A percentile compares a stretch with the other conserved stretches of the same genome.
phyloP scores from a whole-genome alignment of 495 filamentous ascomycete genomes.

The Bathelium albidoporum region DNA sequence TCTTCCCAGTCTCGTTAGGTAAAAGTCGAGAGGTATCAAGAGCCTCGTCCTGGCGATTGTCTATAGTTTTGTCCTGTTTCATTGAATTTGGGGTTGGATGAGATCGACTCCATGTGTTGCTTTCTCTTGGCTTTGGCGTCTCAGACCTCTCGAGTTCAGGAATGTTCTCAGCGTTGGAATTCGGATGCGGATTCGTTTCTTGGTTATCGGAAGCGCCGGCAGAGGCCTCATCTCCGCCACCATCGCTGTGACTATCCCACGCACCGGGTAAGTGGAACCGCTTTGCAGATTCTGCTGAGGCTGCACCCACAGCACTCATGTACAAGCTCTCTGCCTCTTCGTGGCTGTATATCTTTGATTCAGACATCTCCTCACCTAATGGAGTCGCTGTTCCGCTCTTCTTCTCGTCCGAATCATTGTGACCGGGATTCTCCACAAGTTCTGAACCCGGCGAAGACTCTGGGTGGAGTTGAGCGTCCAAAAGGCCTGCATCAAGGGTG shows the following conservation, averaged over 20 bases:
- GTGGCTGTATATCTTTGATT: constrained; percentile 76
- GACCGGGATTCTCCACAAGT: not conserved
- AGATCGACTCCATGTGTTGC: not conserved
- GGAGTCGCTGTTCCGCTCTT: not conserved
- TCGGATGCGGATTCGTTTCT: not conserved
- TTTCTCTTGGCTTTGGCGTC: not conserved
- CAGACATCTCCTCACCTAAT: constrained; percentile 32
- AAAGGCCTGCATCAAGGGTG: not conserved
- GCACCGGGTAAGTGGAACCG: constrained; percentile 23
- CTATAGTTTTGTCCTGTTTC: not conserved
- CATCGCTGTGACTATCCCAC: constrained; percentile 20
- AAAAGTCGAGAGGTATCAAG: not conserved
- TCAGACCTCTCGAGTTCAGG: not conserved
- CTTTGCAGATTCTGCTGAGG: constrained; percentile 2
- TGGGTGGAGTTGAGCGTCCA: not conserved
- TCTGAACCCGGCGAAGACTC: not conserved
- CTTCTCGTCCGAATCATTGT: not conserved
- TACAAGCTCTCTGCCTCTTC: constrained; percentile 96
- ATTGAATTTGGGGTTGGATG: not conserved
- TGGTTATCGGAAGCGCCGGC: not conserved
- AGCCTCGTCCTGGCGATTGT: not conserved
- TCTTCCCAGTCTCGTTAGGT: not conserved
- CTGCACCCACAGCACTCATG: constrained; percentile 59
- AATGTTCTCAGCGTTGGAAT: not conserved
- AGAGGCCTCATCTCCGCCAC: constrained; percentile 1